phyloP scores from a whole-genome alignment of 2,329 filamentous ascomycete species.

The Curvularia hawaiiensis region DNA sequence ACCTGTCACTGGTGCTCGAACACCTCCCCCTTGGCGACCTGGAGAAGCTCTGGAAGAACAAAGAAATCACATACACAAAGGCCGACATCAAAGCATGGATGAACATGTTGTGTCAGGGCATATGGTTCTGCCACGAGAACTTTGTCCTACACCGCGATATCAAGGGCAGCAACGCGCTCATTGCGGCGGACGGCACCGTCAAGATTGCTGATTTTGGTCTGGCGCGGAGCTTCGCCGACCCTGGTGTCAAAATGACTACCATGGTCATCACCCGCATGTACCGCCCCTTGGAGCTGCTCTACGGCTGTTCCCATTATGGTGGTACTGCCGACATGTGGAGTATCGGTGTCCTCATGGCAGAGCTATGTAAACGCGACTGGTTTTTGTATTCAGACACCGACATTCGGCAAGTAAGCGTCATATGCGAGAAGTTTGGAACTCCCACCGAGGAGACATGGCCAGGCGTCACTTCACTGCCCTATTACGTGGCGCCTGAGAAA shows the following conservation, averaged over 20 bases:
- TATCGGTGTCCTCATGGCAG: conserved; percentile 89
- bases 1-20: conserved; percentile 94
- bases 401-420: conserved; percentile 82
- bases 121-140: conserved; percentile 97
- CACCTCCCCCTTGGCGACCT: conserved; percentile 93
- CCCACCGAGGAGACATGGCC: conserved; percentile 96
- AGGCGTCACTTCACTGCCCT: conserved; percentile 78
- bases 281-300: conserved; percentile 89
- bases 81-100: conserved; percentile 98
- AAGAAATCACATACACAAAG: conserved; percentile 78
- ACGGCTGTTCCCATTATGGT: conserved; percentile 85
- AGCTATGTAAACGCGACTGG: conserved; percentile 81
- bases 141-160: conserved; percentile 96
- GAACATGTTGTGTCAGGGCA: conserved; percentile 89
- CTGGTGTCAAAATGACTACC: conserved; percentile 85
- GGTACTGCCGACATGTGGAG: conserved; percentile 95
- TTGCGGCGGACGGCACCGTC: conserved; percentile 88
- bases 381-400: conserved; percentile 86
- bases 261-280: conserved; percentile 99
- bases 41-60: conserved; percentile 83
- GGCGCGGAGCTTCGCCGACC: conserved; percentile 86
- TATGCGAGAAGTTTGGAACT: conserved; percentile 84
- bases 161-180: conserved; percentile 97
- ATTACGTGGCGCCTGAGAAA: conserved; percentile 73
- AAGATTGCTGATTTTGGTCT: conserved; percentile 98